Evolutionary conservation across 768 basidiomycete genomes (phyloP).

Genomic region (Pilatotrama ljubarskyi): DNA sequence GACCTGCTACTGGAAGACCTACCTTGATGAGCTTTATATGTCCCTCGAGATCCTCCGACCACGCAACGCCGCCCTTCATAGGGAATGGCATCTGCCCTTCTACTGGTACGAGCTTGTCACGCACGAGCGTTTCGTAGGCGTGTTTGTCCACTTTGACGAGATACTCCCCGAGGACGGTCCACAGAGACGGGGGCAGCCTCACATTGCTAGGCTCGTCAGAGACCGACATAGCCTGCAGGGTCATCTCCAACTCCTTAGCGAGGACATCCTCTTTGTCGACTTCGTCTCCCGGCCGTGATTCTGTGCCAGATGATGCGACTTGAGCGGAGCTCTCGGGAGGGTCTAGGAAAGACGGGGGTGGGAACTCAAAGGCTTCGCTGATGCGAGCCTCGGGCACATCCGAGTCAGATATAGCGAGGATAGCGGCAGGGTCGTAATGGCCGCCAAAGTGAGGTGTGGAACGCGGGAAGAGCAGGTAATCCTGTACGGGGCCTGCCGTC

Average conservation of each 20-base stretch:
- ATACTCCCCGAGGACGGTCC: slow-evolving; percentile 43
- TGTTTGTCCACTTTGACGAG: slow-evolving; percentile 50
- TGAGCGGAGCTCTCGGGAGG: background rate
- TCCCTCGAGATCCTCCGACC: slow-evolving; percentile 52
- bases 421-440: slow-evolving; percentile 64
- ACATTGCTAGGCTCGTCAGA: slow-evolving; percentile 40
- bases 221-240: slow-evolving; percentile 41
- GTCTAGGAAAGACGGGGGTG: slow-evolving; percentile 49
- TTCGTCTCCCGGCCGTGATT: background rate
- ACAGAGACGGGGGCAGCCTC: slow-evolving; percentile 39
- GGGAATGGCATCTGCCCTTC: slow-evolving; percentile 16
- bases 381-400: slow-evolving; percentile 45
- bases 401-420: slow-evolving; percentile 61
- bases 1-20: too few relatives aligned
- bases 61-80: slow-evolving; percentile 52
- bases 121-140: slow-evolving; percentile 43
- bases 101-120: slow-evolving; percentile 30
- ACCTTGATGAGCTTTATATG: slow-evolving; percentile 59
- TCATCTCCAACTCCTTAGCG: slow-evolving; percentile 42
- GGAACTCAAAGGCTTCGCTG: slow-evolving; percentile 68
- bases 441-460: slow-evolving; percentile 68
- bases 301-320: background rate
- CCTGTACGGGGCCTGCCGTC: slow-evolving; percentile 62
- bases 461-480: slow-evolving; percentile 76
- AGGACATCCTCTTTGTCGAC: slow-evolving; percentile 25